Conservation (phyloP, 495 filamentous ascomycete species). For the Arthonia radiata region DNA sequence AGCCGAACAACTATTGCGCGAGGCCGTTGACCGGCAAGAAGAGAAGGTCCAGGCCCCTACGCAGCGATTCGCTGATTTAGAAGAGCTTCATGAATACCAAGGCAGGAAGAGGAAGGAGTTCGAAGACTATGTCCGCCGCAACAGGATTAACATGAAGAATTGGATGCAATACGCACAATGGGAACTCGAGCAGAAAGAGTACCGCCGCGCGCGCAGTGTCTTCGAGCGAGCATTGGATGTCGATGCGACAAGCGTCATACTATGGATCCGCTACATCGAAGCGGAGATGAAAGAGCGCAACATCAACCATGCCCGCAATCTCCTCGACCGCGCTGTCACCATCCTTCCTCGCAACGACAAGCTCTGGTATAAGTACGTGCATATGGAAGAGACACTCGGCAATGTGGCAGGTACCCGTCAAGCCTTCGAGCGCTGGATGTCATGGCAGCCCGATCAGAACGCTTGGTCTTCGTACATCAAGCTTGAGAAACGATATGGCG, state of each 20-base stretch:
- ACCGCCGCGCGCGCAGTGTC: slow-evolving; percentile 77
- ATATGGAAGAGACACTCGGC: slow-evolving; percentile 91
- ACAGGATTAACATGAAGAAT: slow-evolving; percentile 89
- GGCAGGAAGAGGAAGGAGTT: slow-evolving; percentile 89
- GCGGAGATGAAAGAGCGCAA: slow-evolving; percentile 90
- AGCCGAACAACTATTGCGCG: slow-evolving; percentile 89
- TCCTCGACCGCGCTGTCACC: slow-evolving; percentile 84
- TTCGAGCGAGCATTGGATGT: slow-evolving; percentile 94
- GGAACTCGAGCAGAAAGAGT: slow-evolving; percentile 98
- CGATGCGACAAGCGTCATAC: slow-evolving; percentile 54
- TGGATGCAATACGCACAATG: slow-evolving; percentile 96
- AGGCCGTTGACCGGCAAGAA: slow-evolving; percentile 95
- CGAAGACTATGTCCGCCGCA: slow-evolving; percentile 91
- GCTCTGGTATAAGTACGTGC: slow-evolving; percentile 97
- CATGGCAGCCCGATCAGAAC: slow-evolving; percentile 88
- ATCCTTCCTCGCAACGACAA: slow-evolving; percentile 80
- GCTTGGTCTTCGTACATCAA: slow-evolving; percentile 95
- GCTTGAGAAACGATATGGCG: slow-evolving; percentile 80
- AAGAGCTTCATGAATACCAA: slow-evolving; percentile 95
- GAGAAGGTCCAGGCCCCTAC: slow-evolving; percentile 68
- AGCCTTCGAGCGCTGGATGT: slow-evolving; percentile 96
- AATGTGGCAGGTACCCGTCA: slow-evolving; percentile 83
- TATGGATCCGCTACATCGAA: slow-evolving; percentile 81
- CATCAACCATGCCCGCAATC: slow-evolving; percentile 90
- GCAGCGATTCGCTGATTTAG: slow-evolving; percentile 83